Evolutionary conservation across 768 basidiomycete species (phyloP), one percentile per base, ranked within the genome.

Genomic region (Pleurotus salmoneostramineus): DNA sequence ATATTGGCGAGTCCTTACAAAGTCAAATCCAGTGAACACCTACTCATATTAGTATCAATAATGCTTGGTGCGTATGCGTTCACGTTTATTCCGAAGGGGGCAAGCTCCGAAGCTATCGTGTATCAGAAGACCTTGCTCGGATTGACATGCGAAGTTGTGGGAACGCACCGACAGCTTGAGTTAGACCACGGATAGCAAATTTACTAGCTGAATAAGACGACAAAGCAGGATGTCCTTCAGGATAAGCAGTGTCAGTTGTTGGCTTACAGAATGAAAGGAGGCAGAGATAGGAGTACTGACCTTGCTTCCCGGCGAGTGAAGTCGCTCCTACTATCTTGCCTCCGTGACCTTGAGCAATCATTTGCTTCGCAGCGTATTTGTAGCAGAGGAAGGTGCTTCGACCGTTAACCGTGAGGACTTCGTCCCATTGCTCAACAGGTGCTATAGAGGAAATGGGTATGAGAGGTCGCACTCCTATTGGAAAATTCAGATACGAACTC

Each of bases 131-230:
- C 6, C 33, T 34, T n/a, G 33, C 33, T 31, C 15, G 5, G 48
- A 7, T 27, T 27, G 37, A 4, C 12, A 7, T 10, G n/a, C 11
- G 17, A 31, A 8, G 40, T 21, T 55, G 15, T 7, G 21, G 27
- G 12, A 43, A 63, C 68, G 34, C 43, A 73, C 72, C 72, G 12
- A 66, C 65, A 11, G 64, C 62, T 58, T 78, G 77, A 0, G 79
- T 78, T 32, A 80, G 61, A 11, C 74, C 76, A 31, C 76, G 67
- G 0, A 81, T 50, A 2, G 76, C 77, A 61, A 77, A 78, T 62
- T 81, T 79, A 3, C 72, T 72, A 0, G 70, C 63, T 43, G 62
- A 64, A 58, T 80, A 80, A 4, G 69, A 60, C 14, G 58, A 47
- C n/a, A 64, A 36, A 11, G 43, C 12, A 4, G 50, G 56, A 21